phyloP scores from a whole-genome alignment of 805 yeast genomes.

The Saccharomycopsis fodiens region DNA sequence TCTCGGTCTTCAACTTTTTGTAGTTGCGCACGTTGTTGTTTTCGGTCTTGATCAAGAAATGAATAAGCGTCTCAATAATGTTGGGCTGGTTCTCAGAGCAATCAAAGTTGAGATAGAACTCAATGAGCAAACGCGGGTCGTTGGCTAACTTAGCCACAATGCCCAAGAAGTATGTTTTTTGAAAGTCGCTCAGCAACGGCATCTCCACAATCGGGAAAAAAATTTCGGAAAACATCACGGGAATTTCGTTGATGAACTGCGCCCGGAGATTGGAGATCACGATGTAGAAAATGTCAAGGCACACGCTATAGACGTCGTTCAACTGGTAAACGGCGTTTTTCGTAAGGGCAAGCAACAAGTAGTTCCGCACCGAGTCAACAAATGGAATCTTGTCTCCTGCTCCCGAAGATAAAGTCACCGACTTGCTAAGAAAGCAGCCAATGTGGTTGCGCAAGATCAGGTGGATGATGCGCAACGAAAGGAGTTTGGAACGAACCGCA shows the following conservation, averaged over 20 bases:
- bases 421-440: conserved; percentile 62
- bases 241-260: conserved; percentile 87
- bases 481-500: conserved; percentile 81
- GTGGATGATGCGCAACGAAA: conserved; percentile 83
- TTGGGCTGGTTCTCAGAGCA: conserved; percentile 80
- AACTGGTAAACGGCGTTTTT: conserved; percentile 89
- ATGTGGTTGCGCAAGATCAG: conserved; percentile 80
- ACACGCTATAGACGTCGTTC: conserved; percentile 86
- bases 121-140: conserved; percentile 87
- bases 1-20: conserved; percentile 24
- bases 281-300: conserved; percentile 90
- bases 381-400: conserved; percentile 53
- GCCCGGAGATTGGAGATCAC: conserved; percentile 74
- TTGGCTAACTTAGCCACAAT: conserved; percentile 76
- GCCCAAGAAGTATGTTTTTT: conserved; percentile 77
- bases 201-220: conserved; percentile 92
- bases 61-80: conserved; percentile 75
- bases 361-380: conserved; percentile 76
- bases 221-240: conserved; percentile 86
- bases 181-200: conserved; percentile 87
- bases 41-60: conserved; percentile 57
- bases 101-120: conserved; percentile 89
- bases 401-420: conserved; percentile 43
- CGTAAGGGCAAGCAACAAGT: conserved; percentile 72
- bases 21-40: conserved; percentile 14